Evolutionary conservation across 306 rosid genomes (phyloP).

Genomic region (Luffa aegyptiaca): DNA sequence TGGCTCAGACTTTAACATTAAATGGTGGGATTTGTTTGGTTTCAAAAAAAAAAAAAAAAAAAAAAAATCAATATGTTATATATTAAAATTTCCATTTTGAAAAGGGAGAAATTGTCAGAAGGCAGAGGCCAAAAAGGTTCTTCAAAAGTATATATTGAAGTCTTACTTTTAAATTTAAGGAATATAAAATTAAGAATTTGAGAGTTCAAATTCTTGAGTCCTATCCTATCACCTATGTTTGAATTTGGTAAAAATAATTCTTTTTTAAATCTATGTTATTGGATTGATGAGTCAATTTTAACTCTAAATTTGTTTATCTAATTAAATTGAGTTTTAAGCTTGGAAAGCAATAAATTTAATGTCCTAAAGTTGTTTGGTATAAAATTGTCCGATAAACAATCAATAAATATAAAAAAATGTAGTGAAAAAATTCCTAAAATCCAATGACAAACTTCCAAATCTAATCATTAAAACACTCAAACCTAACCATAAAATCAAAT

Average conservation of each 20-base stretch:
- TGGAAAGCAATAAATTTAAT: too few relatives aligned
- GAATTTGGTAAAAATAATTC: too few relatives aligned
- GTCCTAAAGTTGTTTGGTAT: too few relatives aligned
- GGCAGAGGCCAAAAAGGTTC: background rate
- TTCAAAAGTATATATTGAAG: background rate
- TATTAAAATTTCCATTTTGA: background rate
- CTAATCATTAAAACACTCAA: too few relatives aligned
- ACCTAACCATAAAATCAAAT: too few relatives aligned
- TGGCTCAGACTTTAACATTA: constrained; percentile 1
- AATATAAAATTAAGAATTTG: background rate
- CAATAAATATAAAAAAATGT: too few relatives aligned
- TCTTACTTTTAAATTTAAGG: background rate
- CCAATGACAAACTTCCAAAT: too few relatives aligned
- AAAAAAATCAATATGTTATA: background rate
- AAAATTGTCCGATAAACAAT: too few relatives aligned
- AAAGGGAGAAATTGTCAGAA: background rate
- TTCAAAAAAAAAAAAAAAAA: too few relatives aligned
- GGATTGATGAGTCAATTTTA: background rate
- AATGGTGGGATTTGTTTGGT: constrained; percentile 6
- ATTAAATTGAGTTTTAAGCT: background rate
- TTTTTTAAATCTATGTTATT: background rate
- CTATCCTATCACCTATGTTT: too few relatives aligned
- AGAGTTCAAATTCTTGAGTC: background rate
- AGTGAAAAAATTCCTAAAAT: too few relatives aligned
- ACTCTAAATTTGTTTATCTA: too few relatives aligned